Evolutionary conservation across 768 basidiomycete species (phyloP), one percentile per base, ranked within the genome.

Genomic region (Tremella mesenterica): DNA sequence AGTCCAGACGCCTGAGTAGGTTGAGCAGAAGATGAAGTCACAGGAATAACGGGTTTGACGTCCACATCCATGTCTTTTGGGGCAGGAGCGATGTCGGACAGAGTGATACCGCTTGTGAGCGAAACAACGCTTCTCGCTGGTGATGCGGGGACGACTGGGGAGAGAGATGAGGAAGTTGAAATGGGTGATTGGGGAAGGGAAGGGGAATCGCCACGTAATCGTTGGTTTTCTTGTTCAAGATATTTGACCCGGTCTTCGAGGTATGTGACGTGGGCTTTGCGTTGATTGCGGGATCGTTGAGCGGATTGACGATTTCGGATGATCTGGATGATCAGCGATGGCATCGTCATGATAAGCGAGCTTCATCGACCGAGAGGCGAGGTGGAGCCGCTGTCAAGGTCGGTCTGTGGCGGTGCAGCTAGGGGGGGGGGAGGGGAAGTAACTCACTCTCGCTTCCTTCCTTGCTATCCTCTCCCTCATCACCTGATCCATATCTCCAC

Each of bases 261-360:
- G 59, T 76, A 78, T 1, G 76, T 51, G 69, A 85, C 88, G 59
- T 92, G 88, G 14, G 83, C 84, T 74, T 93, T 93, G 52, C 88
- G 81, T 62, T 86, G 81, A 76, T 93, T 90, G 41, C 90, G 83
- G 10, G 86, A 88, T 76, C 90, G 86, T 77, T 93, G 90, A 4
- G 89, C 89, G 1, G 90, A 90, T 71, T 92, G 88, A 47, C 89
- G 81, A 75, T 93, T 93, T 52, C 90, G 83, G 75, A 90, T 87
- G 14, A 86, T 88, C 59, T 90, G 44, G 18, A 23, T n/a, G n/a
- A n/a, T n/a, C 26, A 21, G 38, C n/a, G 20, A 18, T 31, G n/a
- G 16, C n/a, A n/a, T 16, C 14, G 8, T 12, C 31, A 14, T 33
- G 34, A 28, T 6, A 21, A 43, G 26, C 16, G 4, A 12, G 26